Percentiles rank a stretch among this genome's conserved stretches.
Conservation (phyloP, 768 basidiomycete species). For the Mycena leptocephala region DNA sequence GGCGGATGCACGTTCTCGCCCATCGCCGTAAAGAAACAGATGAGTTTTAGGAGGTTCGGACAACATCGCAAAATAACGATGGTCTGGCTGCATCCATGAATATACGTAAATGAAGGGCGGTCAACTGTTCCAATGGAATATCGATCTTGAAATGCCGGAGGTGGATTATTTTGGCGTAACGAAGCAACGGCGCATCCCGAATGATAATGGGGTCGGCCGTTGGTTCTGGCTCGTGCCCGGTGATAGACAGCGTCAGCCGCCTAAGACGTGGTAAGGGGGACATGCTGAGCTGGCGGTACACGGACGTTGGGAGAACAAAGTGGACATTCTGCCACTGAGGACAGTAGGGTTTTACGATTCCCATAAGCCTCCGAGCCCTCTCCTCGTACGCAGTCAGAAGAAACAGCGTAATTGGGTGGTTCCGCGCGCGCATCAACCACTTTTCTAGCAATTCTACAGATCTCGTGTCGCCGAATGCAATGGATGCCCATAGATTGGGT, state of each 20-base stretch:
- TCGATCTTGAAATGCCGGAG: no score
- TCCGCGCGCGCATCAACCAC: slow-evolving; percentile 6
- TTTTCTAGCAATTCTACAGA: not conserved
- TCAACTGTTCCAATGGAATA: no score
- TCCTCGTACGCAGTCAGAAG: not conserved
- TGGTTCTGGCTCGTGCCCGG: no score
- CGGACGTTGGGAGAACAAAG: not conserved
- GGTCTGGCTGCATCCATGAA: no score
- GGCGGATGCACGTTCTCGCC: no score
- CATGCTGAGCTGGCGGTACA: not conserved
- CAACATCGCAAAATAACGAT: no score
- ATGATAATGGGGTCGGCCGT: not conserved
- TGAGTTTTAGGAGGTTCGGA: no score
- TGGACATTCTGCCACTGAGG: not conserved
- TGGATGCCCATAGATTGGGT: slow-evolving; percentile 1
- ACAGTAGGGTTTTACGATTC: not conserved
- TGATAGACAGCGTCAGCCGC: not conserved
- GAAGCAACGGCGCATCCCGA: slow-evolving; percentile 5
- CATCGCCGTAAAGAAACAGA: no score
- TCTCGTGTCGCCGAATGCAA: not conserved
- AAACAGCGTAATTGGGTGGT: not conserved
- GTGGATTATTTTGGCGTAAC: not conserved
- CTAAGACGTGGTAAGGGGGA: not conserved
- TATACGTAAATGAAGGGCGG: no score
- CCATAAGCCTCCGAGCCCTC: not conserved